Conservation (phyloP, 345 rosid genomes). For the Boechera stricta region DNA sequence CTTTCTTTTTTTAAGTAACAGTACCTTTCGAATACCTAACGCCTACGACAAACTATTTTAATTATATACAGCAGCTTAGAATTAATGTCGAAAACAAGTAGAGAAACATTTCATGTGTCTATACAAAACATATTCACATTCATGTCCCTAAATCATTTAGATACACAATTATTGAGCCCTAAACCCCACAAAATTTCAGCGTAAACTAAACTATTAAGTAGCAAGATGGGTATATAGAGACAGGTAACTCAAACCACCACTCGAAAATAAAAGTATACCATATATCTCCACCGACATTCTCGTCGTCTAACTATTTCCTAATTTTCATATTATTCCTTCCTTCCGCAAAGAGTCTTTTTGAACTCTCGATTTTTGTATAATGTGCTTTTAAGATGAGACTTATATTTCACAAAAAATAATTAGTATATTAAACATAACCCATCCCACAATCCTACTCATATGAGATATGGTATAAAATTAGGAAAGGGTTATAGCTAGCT, state of each 20-base stretch:
- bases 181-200: constrained; percentile 28
- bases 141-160: constrained; percentile 30
- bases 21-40: constrained; percentile 43
- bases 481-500: not conserved
- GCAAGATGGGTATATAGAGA: constrained; percentile 23
- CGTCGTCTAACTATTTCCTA: constrained; percentile 1
- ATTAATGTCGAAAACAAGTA: constrained; percentile 33
- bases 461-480: not conserved
- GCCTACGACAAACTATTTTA: constrained; percentile 17
- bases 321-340: constrained; percentile 23
- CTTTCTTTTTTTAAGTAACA: constrained; percentile 32
- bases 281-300: constrained; percentile 36
- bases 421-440: not conserved
- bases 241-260: constrained; percentile 35
- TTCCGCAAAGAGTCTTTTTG: constrained; percentile 10
- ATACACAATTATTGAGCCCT: constrained; percentile 29
- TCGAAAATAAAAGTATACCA: not conserved
- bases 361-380: not conserved
- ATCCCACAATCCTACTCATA: constrained; percentile 11
- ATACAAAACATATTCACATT: constrained; percentile 41
- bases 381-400: not conserved
- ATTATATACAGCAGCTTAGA: constrained; percentile 7
- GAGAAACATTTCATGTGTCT: constrained; percentile 41
- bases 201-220: constrained; percentile 23
- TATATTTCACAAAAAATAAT: not conserved